phyloP scores from a whole-genome alignment of 441 rosid species.

The Gossypium schwendimanii region DNA sequence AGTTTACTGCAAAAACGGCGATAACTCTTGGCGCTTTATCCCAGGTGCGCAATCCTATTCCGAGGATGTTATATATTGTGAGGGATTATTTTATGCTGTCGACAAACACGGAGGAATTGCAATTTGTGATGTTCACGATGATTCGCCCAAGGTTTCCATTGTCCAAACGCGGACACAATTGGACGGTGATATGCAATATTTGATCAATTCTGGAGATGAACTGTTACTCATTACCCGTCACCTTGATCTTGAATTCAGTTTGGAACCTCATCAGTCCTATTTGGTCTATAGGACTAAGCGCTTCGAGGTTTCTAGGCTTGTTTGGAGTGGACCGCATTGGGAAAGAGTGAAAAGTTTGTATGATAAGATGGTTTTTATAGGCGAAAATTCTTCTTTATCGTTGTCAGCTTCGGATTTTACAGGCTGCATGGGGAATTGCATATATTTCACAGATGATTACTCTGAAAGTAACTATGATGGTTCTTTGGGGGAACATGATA shows the following conservation, averaged over 20 bases:
- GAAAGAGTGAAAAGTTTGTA: slow-evolving; percentile 32
- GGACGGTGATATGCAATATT: slow-evolving; percentile 52
- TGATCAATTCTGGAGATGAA: slow-evolving; percentile 41
- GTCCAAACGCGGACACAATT: slow-evolving; percentile 23
- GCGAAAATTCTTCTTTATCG: slow-evolving; percentile 43
- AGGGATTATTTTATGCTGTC: slow-evolving; percentile 42
- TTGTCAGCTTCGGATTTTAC: slow-evolving; percentile 40
- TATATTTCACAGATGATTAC: slow-evolving; percentile 51
- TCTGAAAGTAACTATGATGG: slow-evolving; percentile 39
- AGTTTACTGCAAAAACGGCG: slow-evolving; percentile 39
- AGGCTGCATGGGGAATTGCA: slow-evolving; percentile 39
- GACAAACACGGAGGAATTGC: slow-evolving; percentile 33
- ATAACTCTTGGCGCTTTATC: slow-evolving; percentile 31
- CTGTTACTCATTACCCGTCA: slow-evolving; percentile 37
- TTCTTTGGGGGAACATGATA: slow-evolving; percentile 35
- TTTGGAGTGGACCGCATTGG: slow-evolving; percentile 28
- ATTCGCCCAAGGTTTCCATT: slow-evolving; percentile 24
- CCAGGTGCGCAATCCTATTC: slow-evolving; percentile 25
- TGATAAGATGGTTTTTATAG: slow-evolving; percentile 36
- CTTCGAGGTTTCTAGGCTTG: slow-evolving; percentile 41
- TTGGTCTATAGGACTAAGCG: slow-evolving; percentile 26
- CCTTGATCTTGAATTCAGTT: slow-evolving; percentile 25
- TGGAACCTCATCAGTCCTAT: slow-evolving; percentile 21
- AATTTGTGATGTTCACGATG: slow-evolving; percentile 30
- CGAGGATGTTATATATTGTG: slow-evolving; percentile 38